phyloP scores from a whole-genome alignment of 2,329 filamentous ascomycete species.

The Myrmaecium sp. region DNA sequence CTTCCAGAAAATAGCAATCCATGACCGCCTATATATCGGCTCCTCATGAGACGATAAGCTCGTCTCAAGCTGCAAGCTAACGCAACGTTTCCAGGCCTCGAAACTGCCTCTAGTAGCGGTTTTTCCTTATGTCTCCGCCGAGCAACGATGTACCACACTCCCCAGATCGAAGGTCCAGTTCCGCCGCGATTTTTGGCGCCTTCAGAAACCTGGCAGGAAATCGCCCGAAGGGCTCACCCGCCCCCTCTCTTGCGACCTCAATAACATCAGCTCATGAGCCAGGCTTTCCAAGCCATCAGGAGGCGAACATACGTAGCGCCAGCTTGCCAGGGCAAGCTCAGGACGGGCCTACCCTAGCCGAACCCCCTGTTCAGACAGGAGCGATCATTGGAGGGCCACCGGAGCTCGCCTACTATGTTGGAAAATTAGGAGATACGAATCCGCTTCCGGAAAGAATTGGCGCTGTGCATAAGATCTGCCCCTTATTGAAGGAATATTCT shows the following conservation, averaged over 20 bases:
- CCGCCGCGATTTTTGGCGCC: constrained; percentile 19
- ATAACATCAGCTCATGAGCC: constrained; percentile 9
- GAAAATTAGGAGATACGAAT: constrained; percentile 12
- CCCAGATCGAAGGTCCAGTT: constrained; percentile 21
- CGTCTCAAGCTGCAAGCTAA: too few species aligned
- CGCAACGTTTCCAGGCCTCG: too few species aligned
- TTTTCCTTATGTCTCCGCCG: constrained; percentile 24
- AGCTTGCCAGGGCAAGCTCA: neutral
- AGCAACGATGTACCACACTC: constrained; percentile 18
- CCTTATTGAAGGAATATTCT: constrained; percentile 17
- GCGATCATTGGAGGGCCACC: constrained; percentile 17
- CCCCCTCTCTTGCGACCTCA: constrained; percentile 15
- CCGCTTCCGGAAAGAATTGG: constrained; percentile 13
- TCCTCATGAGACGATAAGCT: too few species aligned
- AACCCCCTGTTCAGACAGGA: neutral
- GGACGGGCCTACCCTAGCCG: neutral
- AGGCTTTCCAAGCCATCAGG: constrained; percentile 9
- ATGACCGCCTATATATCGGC: too few species aligned
- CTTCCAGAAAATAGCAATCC: too few species aligned
- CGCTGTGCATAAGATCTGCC: constrained; percentile 17
- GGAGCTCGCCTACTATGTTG: constrained; percentile 16
- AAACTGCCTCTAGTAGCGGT: too few species aligned
- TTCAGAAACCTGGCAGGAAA: constrained; percentile 19
- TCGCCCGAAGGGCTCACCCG: constrained; percentile 17
- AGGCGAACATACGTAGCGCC: constrained; percentile 6